phyloP scores from a whole-genome alignment of 306 rosid genomes.

The Quercus bicolor region DNA sequence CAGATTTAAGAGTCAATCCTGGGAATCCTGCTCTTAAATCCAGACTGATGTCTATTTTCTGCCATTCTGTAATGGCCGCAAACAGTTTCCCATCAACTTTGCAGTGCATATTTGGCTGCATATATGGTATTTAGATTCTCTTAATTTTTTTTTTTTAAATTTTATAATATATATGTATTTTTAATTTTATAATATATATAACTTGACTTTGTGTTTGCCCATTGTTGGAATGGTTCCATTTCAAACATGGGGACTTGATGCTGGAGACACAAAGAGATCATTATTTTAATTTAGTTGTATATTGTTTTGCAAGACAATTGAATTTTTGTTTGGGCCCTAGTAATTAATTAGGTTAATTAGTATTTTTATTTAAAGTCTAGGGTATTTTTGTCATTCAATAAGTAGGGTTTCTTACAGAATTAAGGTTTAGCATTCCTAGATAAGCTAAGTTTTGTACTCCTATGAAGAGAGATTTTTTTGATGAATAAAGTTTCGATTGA shows the following conservation, averaged over 20 bases:
- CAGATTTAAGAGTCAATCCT: conserved; percentile 74
- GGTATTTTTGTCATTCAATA: no score
- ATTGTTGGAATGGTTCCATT: neutral
- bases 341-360: no score
- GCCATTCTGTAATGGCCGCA: conserved; percentile 90
- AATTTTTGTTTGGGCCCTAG: no score
- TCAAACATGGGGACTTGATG: neutral
- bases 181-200: neutral
- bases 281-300: no score
- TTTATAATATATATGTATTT: neutral
- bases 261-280: no score
- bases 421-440: no score
- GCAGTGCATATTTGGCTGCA: conserved; percentile 96
- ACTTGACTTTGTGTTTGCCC: conserved; percentile 17
- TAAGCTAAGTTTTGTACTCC: no score
- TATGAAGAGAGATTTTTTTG: no score
- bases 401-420: no score
- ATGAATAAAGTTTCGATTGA: no score
- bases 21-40: conserved; percentile 70
- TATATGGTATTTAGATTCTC: conserved; percentile 60
- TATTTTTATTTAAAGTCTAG: no score
- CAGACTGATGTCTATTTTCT: conserved; percentile 84
- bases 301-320: no score
- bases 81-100: conserved; percentile 89
- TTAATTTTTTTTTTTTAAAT: neutral